Conservation (phyloP, 1,284 basidiomycete genomes). For the Heterobasidion irregulare region DNA sequence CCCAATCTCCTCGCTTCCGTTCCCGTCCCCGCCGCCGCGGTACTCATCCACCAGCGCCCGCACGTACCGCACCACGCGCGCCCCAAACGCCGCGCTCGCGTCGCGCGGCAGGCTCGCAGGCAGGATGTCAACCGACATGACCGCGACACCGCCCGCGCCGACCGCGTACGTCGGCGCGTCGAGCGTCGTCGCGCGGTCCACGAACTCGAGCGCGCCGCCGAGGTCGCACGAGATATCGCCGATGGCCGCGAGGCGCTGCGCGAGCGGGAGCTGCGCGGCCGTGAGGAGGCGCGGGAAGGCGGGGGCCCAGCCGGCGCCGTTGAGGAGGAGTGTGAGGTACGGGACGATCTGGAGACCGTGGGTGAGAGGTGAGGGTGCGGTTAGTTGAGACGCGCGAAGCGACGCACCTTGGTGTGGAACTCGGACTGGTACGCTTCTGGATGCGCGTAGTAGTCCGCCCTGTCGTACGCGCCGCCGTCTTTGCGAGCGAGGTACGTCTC, state of each 20-base stretch:
- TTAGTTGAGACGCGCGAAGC: neutral
- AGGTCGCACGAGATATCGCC: slow-evolving; percentile 87
- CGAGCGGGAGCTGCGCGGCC: slow-evolving; percentile 49
- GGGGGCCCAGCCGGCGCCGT: slow-evolving; percentile 79
- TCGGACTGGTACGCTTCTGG: slow-evolving; percentile 60
- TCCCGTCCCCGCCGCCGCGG: slow-evolving; percentile 15
- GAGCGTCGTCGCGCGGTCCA: slow-evolving; percentile 67
- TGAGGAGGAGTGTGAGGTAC: slow-evolving; percentile 76
- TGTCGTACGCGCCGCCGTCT: slow-evolving; percentile 51
- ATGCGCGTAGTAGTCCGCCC: slow-evolving; percentile 63
- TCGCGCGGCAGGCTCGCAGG: slow-evolving; percentile 79
- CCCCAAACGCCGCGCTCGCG: slow-evolving; percentile 71
- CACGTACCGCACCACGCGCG: slow-evolving; percentile 62
- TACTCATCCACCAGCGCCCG: slow-evolving; percentile 41
- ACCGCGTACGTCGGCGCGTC: slow-evolving; percentile 68
- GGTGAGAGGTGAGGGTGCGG: neutral
- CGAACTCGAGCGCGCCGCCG: slow-evolving; percentile 80
- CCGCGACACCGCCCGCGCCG: slow-evolving; percentile 42
- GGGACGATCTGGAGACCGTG: slow-evolving; percentile 57
- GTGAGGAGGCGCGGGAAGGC: slow-evolving; percentile 75
- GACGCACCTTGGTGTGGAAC: slow-evolving; percentile 59
- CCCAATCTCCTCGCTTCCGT: slow-evolving; percentile 26
- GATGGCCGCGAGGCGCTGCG: slow-evolving; percentile 46
- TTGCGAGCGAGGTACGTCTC: slow-evolving; percentile 57
- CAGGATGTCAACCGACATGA: slow-evolving; percentile 86